Percentiles rank a stretch among this genome's conserved stretches.
Conservation (phyloP, 2,329 filamentous ascomycete species). For the Byssochlamys sp. region DNA sequence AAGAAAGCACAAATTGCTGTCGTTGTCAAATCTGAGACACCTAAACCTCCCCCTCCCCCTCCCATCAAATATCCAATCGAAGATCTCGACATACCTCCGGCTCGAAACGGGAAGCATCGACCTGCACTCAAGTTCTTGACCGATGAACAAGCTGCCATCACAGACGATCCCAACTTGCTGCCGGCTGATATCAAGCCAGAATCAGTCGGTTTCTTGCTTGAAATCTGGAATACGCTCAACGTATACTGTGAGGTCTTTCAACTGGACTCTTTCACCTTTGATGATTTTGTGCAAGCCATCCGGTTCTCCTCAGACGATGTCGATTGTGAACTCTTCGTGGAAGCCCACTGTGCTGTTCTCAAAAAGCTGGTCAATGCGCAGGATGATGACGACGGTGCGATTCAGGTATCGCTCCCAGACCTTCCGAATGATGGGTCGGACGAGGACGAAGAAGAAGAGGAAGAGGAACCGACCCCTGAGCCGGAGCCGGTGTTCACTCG, state of each 20-base stretch:
- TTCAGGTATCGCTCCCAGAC: constrained; percentile 69
- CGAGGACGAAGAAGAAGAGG: constrained; percentile 49
- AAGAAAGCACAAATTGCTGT: constrained; percentile 26
- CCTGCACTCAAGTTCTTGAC: constrained; percentile 72
- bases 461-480: constrained; percentile 56
- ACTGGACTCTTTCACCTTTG: constrained; percentile 93
- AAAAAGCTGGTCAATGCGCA: constrained; percentile 75
- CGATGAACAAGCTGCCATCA: constrained; percentile 48
- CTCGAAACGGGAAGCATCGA: constrained; percentile 53
- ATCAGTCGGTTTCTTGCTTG: constrained; percentile 73
- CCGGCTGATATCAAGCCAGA: constrained; percentile 58
- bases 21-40: constrained; percentile 40
- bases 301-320: constrained; percentile 62
- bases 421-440: constrained; percentile 60
- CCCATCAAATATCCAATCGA: constrained; percentile 91
- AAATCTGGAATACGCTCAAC: constrained; percentile 93
- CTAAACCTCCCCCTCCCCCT: constrained; percentile 56
- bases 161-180: constrained; percentile 39
- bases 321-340: constrained; percentile 75
- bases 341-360: constrained; percentile 82
- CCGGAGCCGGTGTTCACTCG: constrained; percentile 55
- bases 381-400: constrained; percentile 59
- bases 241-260: constrained; percentile 95
- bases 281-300: constrained; percentile 87
- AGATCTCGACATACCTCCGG: constrained; percentile 70